Percentiles rank a stretch among this genome's conserved stretches.
Evolutionary conservation across 1,284 basidiomycete genomes (phyloP).

Genomic region (Austropuccinia psidii): DNA sequence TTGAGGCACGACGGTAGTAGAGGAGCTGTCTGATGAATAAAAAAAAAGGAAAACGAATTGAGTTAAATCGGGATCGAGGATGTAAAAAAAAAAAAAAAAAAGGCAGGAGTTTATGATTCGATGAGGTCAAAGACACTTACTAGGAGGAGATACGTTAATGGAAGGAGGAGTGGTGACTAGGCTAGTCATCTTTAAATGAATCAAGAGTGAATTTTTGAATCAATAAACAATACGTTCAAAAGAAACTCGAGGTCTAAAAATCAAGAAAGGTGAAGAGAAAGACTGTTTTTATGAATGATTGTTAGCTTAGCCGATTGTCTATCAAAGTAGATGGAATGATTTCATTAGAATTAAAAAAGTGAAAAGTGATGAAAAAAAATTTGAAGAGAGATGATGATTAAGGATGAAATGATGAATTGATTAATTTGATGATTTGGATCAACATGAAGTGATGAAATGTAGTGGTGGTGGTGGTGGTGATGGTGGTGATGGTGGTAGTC

Average conservation of each 20-base stretch:
- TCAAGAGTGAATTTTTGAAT: background rate
- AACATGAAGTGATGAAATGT: no score
- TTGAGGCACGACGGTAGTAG: constrained; percentile 41
- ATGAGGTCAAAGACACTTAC: background rate
- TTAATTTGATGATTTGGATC: no score
- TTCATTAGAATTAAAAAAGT: background rate
- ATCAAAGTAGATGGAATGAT: background rate
- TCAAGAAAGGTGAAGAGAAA: background rate
- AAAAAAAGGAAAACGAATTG: background rate
- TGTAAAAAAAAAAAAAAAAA: background rate
- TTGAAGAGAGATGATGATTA: no score
- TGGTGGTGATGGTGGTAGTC: no score
- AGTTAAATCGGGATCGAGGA: background rate
- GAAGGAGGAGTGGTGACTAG: background rate
- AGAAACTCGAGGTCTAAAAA: background rate
- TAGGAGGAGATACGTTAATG: constrained; percentile 35
- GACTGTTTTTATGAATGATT: background rate
- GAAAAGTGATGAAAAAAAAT: no score
- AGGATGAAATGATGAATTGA: no score
- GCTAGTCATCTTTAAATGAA: constrained; percentile 9
- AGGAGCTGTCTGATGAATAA: background rate
- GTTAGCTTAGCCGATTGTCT: background rate
- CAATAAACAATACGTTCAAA: background rate
- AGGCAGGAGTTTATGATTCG: background rate
- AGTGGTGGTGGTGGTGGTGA: no score